Evolutionary conservation across 345 rosid genomes (phyloP), one percentile per base, ranked within the genome.

Genomic region (Anacardium occidentale): DNA sequence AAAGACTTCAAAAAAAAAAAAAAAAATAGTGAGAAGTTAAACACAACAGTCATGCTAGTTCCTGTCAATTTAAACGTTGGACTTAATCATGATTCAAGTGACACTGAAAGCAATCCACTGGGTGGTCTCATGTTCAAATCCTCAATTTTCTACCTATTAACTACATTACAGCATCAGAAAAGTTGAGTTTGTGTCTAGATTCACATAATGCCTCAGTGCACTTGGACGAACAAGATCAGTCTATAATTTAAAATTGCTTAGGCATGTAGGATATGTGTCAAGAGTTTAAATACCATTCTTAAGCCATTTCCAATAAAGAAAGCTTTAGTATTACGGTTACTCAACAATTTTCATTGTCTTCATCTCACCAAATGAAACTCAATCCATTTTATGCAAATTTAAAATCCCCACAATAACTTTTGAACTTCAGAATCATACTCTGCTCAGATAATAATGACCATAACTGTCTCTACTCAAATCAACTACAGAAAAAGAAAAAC

Each of bases 281-380:
- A 50, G 18, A 15, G 53, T 13, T 48, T 50, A 13, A 13, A 50
- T 13, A 50, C n/a, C 3, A 5, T 37, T 5, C 1, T 37, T 37
- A 37, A 37, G 42, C 53, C 51, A 13, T 47, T 50, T 50, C 53
- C 53, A 13, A 6, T 50, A 15, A 50, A 50, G 14, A 13, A 50
- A 50, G 15, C 17, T 50, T 50, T 3, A 2, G 53, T n/a, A 50
- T 50, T 50, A 15, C 3, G 18, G 53, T 3, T 50, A 50, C 18
- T 15, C 6, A 4, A 50, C 18, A 13, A 22, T 22, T 21, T 50
- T 58, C 50, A 47, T 66, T 29, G 37, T 65, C 22, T 73, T 55
- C 68, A 54, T 63, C 61, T 44, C 4, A 22, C 63, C 11, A 61
- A 62, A 62, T 25, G 9, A 64, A 53, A 55, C 64, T 66, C 18